Conservation (phyloP, 768 basidiomycete genomes). For the Naganishia vishniacii region DNA sequence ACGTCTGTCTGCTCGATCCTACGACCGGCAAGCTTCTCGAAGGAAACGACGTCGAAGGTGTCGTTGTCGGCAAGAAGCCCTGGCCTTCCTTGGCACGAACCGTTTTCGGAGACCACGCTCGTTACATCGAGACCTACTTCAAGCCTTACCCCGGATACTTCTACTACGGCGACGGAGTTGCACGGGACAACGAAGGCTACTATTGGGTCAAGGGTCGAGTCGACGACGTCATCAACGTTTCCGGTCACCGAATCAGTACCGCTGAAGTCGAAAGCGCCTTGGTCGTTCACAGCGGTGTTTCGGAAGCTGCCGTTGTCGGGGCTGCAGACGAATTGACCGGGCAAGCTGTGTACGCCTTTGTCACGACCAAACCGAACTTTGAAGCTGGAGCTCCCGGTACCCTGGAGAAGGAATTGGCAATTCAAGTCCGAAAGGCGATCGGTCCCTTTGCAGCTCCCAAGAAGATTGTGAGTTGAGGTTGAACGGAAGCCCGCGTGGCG, state of each 20-base stretch:
- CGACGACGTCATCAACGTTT: slow-evolving; percentile 97
- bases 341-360: slow-evolving; percentile 81
- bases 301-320: slow-evolving; percentile 72
- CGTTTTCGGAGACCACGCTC: slow-evolving; percentile 83
- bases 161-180: slow-evolving; percentile 89
- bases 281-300: slow-evolving; percentile 88
- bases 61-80: slow-evolving; percentile 73
- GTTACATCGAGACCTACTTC: slow-evolving; percentile 75
- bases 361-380: slow-evolving; percentile 92
- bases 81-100: slow-evolving; percentile 96
- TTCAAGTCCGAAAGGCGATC: slow-evolving; percentile 95
- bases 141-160: slow-evolving; percentile 49
- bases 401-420: slow-evolving; percentile 70
- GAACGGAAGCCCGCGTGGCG: slow-evolving; percentile 13
- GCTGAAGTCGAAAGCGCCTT: slow-evolving; percentile 97
- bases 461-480: slow-evolving; percentile 63
- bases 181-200: slow-evolving; percentile 89
- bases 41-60: slow-evolving; percentile 83
- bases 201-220: slow-evolving; percentile 98
- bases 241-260: slow-evolving; percentile 91
- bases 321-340: slow-evolving; percentile 48
- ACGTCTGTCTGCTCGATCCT: slow-evolving; percentile 80
- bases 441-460: slow-evolving; percentile 97
- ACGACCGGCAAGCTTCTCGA: slow-evolving; percentile 63
- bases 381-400: slow-evolving; percentile 64